Base-by-base conservation (phyloP, 2,329 filamentous ascomycete genomes). In the Ascochyta pisi region DNA sequence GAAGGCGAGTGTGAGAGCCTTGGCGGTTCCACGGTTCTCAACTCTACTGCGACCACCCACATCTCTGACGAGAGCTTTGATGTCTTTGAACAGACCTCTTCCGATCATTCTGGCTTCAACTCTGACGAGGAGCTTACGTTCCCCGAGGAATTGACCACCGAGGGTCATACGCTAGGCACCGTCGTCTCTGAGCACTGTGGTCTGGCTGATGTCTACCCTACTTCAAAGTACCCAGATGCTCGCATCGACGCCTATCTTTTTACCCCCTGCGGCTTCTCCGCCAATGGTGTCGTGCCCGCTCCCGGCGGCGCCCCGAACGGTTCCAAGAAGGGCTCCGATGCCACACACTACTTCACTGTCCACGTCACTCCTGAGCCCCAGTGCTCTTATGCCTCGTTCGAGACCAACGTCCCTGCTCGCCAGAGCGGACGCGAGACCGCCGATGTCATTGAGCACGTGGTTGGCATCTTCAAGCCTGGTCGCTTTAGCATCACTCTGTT, bases 401-500 rank as follows among this genome's bases (percentile, higher is more conserved):
- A 99, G 82, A 98, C 95, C 64, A 99, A 98, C 67, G 94, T 99
- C 4, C 95, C 95, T 1, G 90, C 92, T 24, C 88, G 87, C 5
- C 92, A 96, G 79, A 91, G 86, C 53, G 93, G 93, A 15, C 89
- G 93, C 60, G 90, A 93, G 73, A 97, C 94, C 0, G 87, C 88
- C 24, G 94, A 96, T 62, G 89, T 98, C 57, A 90, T 99, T 60
- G 88, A 96, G 76, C 92, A 97, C 64, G 95, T 98, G 1, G 92
- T 98, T 40, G 84, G 86, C 62, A 99, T 99, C 72, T 99, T 99
- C 86, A 92, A 92, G 74, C 95, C 95, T 0, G 94, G 94, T n/a
- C 90, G 94, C 50, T 99, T 99, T 83, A 96, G 90, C 69, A 91
- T 99, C 54, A 99, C 95, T 0, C 83, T 98, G 15, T 99, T 99